These are phyloP conservation scores for Calonectria pauciramosa DNA, from an alignment of 2,329 filamentous ascomycete genomes.

Conservation along the genomic window DNA sequence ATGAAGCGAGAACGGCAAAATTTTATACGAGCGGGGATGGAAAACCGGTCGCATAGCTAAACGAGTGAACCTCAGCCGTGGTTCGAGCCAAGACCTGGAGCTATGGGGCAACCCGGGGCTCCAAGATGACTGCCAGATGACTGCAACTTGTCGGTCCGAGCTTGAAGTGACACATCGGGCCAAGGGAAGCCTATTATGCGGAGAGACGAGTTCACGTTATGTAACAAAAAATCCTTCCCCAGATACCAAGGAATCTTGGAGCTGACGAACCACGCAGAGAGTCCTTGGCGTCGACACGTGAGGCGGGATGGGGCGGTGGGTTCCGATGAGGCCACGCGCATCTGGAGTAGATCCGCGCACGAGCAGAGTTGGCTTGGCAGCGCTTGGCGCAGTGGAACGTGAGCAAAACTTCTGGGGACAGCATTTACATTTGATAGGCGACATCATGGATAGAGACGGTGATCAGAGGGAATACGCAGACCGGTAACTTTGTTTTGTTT, in stretches of 20 bases:
- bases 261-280: slow-evolving; percentile 18
- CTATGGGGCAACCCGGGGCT: slow-evolving; percentile 14
- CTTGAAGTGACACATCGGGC: slow-evolving; percentile 24
- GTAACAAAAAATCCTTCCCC: slow-evolving; percentile 35
- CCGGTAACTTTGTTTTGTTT: not conserved
- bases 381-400: not conserved
- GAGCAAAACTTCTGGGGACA: not conserved
- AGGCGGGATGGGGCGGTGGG: slow-evolving; percentile 28
- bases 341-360: slow-evolving; percentile 25
- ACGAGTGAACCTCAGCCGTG: not conserved
- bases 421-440: not conserved
- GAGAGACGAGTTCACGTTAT: slow-evolving; percentile 32
- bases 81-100: slow-evolving; percentile 10
- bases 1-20: not conserved
- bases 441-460: not conserved
- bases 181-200: slow-evolving; percentile 37
- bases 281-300: slow-evolving; percentile 26
- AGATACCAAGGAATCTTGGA: slow-evolving; percentile 24
- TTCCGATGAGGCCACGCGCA: slow-evolving; percentile 32
- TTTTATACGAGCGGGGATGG: not conserved
- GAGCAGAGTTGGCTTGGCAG: slow-evolving; percentile 18
- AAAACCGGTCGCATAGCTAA: not conserved
- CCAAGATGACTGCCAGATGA: slow-evolving; percentile 4
- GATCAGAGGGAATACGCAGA: not conserved
- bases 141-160: slow-evolving; percentile 18